These are phyloP conservation scores for Fulvia fulva DNA, from an alignment of 2,329 filamentous ascomycete genomes.

Conservation along the genomic window DNA sequence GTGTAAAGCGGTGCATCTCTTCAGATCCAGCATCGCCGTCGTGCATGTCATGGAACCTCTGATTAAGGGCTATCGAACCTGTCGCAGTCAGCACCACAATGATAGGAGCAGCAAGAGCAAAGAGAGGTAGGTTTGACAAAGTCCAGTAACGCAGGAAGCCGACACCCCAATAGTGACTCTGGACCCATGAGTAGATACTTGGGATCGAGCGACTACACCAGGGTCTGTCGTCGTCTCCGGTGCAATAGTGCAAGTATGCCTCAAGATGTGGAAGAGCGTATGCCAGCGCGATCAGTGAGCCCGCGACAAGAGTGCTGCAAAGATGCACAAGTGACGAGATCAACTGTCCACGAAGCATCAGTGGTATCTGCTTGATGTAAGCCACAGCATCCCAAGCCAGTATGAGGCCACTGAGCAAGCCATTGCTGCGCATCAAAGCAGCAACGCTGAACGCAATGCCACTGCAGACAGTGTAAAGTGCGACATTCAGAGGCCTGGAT, in stretches of 20 bases:
- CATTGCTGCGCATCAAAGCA: slow-evolving; percentile 77
- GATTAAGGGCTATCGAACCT: slow-evolving; percentile 21
- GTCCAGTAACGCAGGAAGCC: slow-evolving; percentile 93
- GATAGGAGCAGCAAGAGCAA: slow-evolving; percentile 77
- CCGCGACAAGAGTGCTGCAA: slow-evolving; percentile 56
- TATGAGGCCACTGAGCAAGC: slow-evolving; percentile 72
- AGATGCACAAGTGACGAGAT: slow-evolving; percentile 14
- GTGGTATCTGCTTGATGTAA: slow-evolving; percentile 42
- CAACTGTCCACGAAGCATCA: slow-evolving; percentile 25
- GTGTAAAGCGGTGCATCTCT: slow-evolving; percentile 9
- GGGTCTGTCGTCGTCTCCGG: slow-evolving; percentile 42
- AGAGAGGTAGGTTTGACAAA: slow-evolving; percentile 77
- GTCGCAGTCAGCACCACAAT: slow-evolving; percentile 65
- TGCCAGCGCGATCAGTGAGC: slow-evolving; percentile 63
- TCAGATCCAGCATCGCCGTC: neutral
- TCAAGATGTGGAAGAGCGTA: slow-evolving; percentile 67
- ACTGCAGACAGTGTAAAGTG: slow-evolving; percentile 27
- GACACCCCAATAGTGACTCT: slow-evolving; percentile 84
- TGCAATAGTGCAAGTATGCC: slow-evolving; percentile 71
- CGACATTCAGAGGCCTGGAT: slow-evolving; percentile 17
- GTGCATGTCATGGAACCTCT: neutral
- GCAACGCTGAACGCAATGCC: slow-evolving; percentile 61
- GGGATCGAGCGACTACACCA: slow-evolving; percentile 76
- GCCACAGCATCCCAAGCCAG: slow-evolving; percentile 61
- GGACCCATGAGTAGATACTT: slow-evolving; percentile 89